Evolutionary conservation across 2,329 filamentous ascomycete species (phyloP).

Genomic region (Escovopsis sp.): DNA sequence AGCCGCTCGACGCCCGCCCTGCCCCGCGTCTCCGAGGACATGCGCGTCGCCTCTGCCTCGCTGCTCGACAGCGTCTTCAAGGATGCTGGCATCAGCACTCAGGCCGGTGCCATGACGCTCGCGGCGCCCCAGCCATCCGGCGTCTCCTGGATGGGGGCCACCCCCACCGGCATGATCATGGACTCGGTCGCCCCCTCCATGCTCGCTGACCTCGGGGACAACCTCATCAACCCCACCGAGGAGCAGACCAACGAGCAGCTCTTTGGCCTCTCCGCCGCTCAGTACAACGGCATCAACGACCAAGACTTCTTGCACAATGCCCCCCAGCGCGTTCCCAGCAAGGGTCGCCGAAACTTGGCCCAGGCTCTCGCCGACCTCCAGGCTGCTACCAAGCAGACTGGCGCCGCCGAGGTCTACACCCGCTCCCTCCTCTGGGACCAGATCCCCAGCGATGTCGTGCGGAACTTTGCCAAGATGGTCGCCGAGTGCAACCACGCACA

Average conservation of each 20-base stretch:
- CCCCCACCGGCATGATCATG: slow-evolving; percentile 24
- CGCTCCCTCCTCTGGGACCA: slow-evolving; percentile 88
- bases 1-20: slow-evolving; percentile 61
- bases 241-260: slow-evolving; percentile 80
- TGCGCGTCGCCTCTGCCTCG: slow-evolving; percentile 62
- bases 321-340: slow-evolving; percentile 39
- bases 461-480: slow-evolving; percentile 84
- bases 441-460: slow-evolving; percentile 81
- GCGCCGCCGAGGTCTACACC: slow-evolving; percentile 77
- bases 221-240: slow-evolving; percentile 60
- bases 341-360: slow-evolving; percentile 59
- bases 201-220: slow-evolving; percentile 52
- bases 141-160: slow-evolving; percentile 28
- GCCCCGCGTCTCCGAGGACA: slow-evolving; percentile 64
- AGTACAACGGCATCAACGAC: slow-evolving; percentile 63
- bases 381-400: slow-evolving; percentile 49
- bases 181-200: slow-evolving; percentile 37
- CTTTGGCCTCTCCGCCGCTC: slow-evolving; percentile 71
- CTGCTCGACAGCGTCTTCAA: slow-evolving; percentile 71
- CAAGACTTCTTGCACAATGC: slow-evolving; percentile 53
- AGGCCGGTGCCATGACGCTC: slow-evolving; percentile 27
- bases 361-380: slow-evolving; percentile 73
- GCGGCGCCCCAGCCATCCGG: slow-evolving; percentile 41
- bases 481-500: slow-evolving; percentile 50
- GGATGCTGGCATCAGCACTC: slow-evolving; percentile 49